Evolutionary conservation across 148 eudicot genomes (phyloP).

Genomic region (Polygonum aviculare): DNA sequence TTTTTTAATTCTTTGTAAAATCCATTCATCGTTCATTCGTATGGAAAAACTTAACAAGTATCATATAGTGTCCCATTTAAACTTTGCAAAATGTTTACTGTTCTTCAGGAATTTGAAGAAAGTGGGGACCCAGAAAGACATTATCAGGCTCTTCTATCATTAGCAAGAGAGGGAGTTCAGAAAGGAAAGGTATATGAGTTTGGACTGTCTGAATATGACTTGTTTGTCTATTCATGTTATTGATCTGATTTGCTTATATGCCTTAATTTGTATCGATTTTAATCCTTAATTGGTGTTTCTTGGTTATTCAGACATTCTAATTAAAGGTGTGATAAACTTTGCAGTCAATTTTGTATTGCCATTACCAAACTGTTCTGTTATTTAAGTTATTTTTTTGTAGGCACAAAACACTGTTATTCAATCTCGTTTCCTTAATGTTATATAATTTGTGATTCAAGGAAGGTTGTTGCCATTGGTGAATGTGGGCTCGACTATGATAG

Average conservation of each 20-base stretch:
- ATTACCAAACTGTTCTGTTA: neutral
- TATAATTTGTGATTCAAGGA: slow-evolving; percentile 27
- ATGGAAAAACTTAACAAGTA: neutral
- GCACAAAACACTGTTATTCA: neutral
- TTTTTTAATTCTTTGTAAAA: neutral
- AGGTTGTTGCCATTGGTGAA: slow-evolving; percentile 99
- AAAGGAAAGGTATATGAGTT: slow-evolving; percentile 89
- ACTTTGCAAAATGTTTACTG: neutral
- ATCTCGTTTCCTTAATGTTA: neutral
- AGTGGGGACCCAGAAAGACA: slow-evolving; percentile 92
- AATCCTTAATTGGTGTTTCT: neutral
- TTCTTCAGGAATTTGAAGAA: slow-evolving; percentile 77
- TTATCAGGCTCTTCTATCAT: slow-evolving; percentile 66
- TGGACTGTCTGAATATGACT: neutral
- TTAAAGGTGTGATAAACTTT: neutral
- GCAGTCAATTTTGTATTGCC: neutral
- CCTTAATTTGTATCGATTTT: neutral
- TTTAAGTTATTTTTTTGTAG: neutral
- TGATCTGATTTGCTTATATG: neutral
- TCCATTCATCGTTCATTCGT: too few relatives aligned
- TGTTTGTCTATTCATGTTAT: neutral
- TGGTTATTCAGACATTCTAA: neutral
- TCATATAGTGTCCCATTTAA: neutral
- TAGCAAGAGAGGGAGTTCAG: slow-evolving; percentile 79
- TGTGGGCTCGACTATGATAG: slow-evolving; percentile 98